Base-by-base conservation (phyloP, 2,329 filamentous ascomycete species). In the Bretziella fagacearum region DNA sequence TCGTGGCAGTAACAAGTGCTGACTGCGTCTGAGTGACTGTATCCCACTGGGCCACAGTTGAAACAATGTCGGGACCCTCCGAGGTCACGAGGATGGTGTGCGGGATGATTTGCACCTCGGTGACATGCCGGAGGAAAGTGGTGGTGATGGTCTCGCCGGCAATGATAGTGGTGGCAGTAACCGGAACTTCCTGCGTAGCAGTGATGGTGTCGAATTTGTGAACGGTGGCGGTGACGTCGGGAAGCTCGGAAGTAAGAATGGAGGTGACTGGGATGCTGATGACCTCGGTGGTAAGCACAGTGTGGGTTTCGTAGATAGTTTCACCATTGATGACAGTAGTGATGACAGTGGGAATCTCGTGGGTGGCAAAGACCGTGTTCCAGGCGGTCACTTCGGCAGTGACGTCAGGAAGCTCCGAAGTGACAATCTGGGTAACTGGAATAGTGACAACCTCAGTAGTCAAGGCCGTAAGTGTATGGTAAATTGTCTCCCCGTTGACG, bases 401-500 rank as follows among this genome's bases (percentile, higher is more conserved):
- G 18, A 47, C 45, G 8, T 47, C 45, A n/a, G 45, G 36, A n/a
- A 27, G 18, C 25, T 47, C 45, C 11, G 45, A 47, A 5, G 45
- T 47, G 45, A 39, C 8, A 13, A 44, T 8, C 7, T 44, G 30
- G 25, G 18, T 40, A 6, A 37, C 29, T 2, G 47, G 47, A 1
- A 44, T n/a, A 10, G 40, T 23, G 2, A 33, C 43, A 23, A 44
- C 40, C 2, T 44, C 41, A 6, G 47, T 44, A 15, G 43, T 26
- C 22, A 30, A 18, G 11, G 36, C 26, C 4, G 35, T 46, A 10
- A 17, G 33, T 15, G 48, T 50, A 26, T 30, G 42, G 37, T 43
- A 50, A 11, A 50, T 27, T 7, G 48, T 50, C 43, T 48, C 33
- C 7, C 41, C 47, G 18, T 49, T 44, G 7, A 29, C 40, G 7